Conservation (phyloP, 2,329 filamentous ascomycete genomes). For the Talaromyces sp. region DNA sequence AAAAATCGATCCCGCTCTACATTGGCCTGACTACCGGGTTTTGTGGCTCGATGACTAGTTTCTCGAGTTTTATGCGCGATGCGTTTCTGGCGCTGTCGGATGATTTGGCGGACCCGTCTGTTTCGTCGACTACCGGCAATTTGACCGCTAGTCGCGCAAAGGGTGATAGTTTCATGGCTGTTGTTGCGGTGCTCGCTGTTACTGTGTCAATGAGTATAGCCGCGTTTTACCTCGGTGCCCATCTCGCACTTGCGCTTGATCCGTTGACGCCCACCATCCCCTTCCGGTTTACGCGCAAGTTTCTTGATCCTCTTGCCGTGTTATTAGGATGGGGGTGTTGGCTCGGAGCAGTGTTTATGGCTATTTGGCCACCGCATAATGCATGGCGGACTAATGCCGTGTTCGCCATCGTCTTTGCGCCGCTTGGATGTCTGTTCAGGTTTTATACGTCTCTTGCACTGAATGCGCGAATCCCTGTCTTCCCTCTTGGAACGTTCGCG, state of each 20-base stretch:
- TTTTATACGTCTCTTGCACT: conserved; percentile 70
- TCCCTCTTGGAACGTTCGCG: conserved; percentile 81
- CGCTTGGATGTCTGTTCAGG: conserved; percentile 70
- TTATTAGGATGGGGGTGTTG: conserved; percentile 71
- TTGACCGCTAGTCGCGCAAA: conserved; percentile 52
- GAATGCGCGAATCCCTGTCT: conserved; percentile 64
- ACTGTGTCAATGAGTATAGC: conserved; percentile 69
- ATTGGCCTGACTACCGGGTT: conserved; percentile 83
- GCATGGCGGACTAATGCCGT: conserved; percentile 72
- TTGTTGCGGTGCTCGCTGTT: conserved; percentile 69
- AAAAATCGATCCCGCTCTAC: conserved; percentile 86
- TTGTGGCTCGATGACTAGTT: conserved; percentile 86
- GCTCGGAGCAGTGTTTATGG: conserved; percentile 71
- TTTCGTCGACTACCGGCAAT: conserved; percentile 30
- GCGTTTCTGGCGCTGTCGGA: conserved; percentile 76
- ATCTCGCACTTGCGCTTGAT: conserved; percentile 65
- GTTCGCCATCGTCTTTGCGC: conserved; percentile 79
- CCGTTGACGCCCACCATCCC: conserved; percentile 49
- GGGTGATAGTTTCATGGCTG: conserved; percentile 79
- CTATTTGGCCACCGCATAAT: conserved; percentile 65
- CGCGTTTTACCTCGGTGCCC: conserved; percentile 68
- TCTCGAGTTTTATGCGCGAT: conserved; percentile 81
- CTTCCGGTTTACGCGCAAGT: conserved; percentile 8
- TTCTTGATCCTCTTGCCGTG: conserved; percentile 41
- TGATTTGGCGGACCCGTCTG: conserved; percentile 57